Conservation (phyloP, 495 filamentous ascomycete species). For the Penicillium pancosmium region DNA sequence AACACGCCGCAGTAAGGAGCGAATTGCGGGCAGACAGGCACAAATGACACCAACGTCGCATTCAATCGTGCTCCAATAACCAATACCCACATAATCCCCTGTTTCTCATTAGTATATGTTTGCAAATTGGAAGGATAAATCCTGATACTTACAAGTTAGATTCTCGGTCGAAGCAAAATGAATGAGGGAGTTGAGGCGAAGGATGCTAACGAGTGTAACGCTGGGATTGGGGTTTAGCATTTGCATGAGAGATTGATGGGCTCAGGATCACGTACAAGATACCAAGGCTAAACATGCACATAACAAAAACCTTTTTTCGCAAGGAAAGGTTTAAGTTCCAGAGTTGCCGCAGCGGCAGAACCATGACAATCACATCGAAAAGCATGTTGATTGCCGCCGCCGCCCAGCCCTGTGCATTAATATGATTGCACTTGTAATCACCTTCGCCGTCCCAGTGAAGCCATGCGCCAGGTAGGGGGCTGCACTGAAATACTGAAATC, state of each 20-base stretch:
- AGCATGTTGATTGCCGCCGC: conserved; percentile 48
- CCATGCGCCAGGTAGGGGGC: conserved; percentile 45
- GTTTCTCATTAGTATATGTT: not conserved
- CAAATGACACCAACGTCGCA: conserved; percentile 38
- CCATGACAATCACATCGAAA: conserved; percentile 50
- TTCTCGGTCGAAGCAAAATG: conserved; percentile 35
- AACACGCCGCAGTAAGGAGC: conserved; percentile 30
- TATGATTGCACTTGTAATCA: conserved; percentile 41
- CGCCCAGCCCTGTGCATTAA: conserved; percentile 45
- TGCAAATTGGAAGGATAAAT: not conserved
- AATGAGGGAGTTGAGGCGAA: conserved; percentile 37
- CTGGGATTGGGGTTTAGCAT: conserved; percentile 18
- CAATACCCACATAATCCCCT: conserved; percentile 41
- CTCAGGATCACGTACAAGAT: conserved; percentile 33
- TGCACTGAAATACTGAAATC: conserved; percentile 45
- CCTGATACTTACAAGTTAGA: conserved; percentile 32
- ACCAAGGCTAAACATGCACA: conserved; percentile 42
- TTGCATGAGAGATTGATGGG: not conserved
- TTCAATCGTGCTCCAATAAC: conserved; percentile 40
- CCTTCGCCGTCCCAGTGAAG: conserved; percentile 41
- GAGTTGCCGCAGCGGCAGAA: conserved; percentile 42
- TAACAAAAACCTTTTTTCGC: conserved; percentile 34
- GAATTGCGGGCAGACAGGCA: conserved; percentile 37
- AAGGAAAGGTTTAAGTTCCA: conserved; percentile 32
- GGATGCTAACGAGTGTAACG: conserved; percentile 39